Evolutionary conservation across 1,284 basidiomycete species (phyloP).

Genomic region (Porphyrellus sp.): DNA sequence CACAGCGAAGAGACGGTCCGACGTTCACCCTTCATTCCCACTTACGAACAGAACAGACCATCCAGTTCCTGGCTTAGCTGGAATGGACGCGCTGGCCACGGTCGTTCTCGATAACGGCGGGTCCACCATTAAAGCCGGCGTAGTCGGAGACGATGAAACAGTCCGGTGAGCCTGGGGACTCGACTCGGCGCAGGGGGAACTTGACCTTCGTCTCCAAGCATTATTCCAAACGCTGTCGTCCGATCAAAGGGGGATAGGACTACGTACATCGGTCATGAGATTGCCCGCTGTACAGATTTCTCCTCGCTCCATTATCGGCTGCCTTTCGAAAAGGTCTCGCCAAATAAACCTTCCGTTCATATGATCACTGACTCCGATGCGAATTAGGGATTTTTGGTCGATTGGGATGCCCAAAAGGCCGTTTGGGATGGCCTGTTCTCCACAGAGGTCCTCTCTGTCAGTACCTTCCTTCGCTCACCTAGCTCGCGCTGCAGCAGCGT

Average conservation of each 20-base stretch:
- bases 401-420: slow-evolving; percentile 91
- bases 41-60: background rate
- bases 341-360: slow-evolving; percentile 5
- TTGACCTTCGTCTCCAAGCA: slow-evolving; percentile 40
- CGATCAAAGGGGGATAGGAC: slow-evolving; percentile 76
- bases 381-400: slow-evolving; percentile 78
- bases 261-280: slow-evolving; percentile 81
- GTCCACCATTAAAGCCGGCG: slow-evolving; percentile 75
- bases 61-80: background rate
- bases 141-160: slow-evolving; percentile 33
- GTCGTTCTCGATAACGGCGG: slow-evolving; percentile 87
- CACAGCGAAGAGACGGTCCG: background rate
- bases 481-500: slow-evolving; percentile 6
- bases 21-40: slow-evolving; percentile 3
- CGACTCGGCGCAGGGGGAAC: background rate
- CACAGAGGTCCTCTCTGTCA: slow-evolving; percentile 62
- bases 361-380: slow-evolving; percentile 12
- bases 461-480: slow-evolving; percentile 21
- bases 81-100: slow-evolving; percentile 44
- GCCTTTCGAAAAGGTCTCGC: slow-evolving; percentile 77
- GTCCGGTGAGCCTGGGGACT: slow-evolving; percentile 20
- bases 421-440: slow-evolving; percentile 88
- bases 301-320: slow-evolving; percentile 77
- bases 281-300: slow-evolving; percentile 71
- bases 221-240: slow-evolving; percentile 76